Evolutionary conservation across 805 yeast species (phyloP).

Genomic region (Wickerhamomyces hampshirensis): DNA sequence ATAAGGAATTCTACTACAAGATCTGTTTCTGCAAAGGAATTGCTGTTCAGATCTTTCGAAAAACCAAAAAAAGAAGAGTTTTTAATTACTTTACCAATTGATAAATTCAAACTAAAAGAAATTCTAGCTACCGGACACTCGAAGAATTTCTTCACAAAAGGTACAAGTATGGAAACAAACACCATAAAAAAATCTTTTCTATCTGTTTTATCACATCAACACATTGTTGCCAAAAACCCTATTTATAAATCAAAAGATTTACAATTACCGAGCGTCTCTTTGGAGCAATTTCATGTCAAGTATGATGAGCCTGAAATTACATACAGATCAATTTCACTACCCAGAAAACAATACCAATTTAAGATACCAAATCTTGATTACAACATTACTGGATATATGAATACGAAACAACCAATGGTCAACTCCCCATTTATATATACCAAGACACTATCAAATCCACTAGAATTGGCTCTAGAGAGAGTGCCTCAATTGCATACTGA

Average conservation of each 20-base stretch:
- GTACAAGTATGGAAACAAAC: constrained; percentile 1
- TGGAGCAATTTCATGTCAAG: constrained; percentile 14
- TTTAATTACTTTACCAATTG: background rate
- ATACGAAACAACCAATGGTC: background rate
- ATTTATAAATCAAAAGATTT: constrained; percentile 20
- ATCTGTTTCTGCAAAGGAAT: constrained; percentile 19
- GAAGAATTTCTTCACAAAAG: constrained; percentile 1
- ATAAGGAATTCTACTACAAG: constrained; percentile 11
- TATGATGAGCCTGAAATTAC: constrained; percentile 2
- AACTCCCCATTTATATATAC: background rate
- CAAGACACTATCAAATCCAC: background rate
- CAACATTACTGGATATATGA: background rate
- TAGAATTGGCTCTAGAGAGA: constrained; percentile 3
- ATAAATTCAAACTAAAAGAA: constrained; percentile 1
- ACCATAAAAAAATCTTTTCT: constrained; percentile 7
- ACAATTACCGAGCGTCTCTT: constrained; percentile 8
- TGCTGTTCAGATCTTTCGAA: constrained; percentile 10
- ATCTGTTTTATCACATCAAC: constrained; percentile 6
- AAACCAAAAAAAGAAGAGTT: constrained; percentile 1
- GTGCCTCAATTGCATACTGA: constrained; percentile 1
- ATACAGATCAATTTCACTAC: constrained; percentile 5
- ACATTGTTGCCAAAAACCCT: constrained; percentile 9
- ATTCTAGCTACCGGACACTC: background rate
- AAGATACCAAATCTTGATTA: constrained; percentile 1
- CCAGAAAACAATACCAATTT: background rate